Evolutionary conservation across 2,329 filamentous ascomycete species (phyloP), one percentile per base, ranked within the genome.

Genomic region (Penicillium rolfsii): DNA sequence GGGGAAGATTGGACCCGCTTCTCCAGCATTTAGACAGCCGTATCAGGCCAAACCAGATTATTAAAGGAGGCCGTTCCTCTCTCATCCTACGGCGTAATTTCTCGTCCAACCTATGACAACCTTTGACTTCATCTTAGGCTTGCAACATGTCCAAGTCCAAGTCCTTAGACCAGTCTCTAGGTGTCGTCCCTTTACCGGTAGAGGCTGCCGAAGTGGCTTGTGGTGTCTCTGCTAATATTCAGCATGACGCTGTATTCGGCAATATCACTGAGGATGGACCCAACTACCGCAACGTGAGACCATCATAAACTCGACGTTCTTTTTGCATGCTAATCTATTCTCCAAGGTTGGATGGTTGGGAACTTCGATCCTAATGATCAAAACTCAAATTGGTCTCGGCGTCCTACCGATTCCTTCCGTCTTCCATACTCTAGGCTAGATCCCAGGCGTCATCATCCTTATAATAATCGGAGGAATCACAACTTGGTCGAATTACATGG

Each of bases 301-400:
- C 16, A 12, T 24, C 19, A 0, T 16, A 6, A 1, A 3, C 9
- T 22, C 19, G 9, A 24, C 1, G 8, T 5, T 4, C 19, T 12
- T 12, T 16, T 5, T 12, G 12, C 6, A 16, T 26, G 43, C 43
- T 46, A 52, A 40, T 14, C 1, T 22, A 14, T 22, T 9, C 8
- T 9, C 8, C 41, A 59, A 58, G 57, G 40, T 59, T 14, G 49
- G 57, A n/a, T 59, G 38, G 40, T 16, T 49, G 24, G 57, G 57
- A 49, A 55, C 57, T 4, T 28, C 52, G 19, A 12, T 30, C 26
- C 33, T 59, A 3, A 54, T 59, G 57, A 54, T 59, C 40, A 59
- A 59, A 24, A 55, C 57, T 2, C 57, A 59, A 40, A 48, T 59
- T 30, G 57, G 57, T 26, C 57, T 59, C 2, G 57, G 57, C 22